These are phyloP conservation scores for Amylocystis lapponica DNA, from an alignment of 768 basidiomycete species.

Conservation along the genomic window DNA sequence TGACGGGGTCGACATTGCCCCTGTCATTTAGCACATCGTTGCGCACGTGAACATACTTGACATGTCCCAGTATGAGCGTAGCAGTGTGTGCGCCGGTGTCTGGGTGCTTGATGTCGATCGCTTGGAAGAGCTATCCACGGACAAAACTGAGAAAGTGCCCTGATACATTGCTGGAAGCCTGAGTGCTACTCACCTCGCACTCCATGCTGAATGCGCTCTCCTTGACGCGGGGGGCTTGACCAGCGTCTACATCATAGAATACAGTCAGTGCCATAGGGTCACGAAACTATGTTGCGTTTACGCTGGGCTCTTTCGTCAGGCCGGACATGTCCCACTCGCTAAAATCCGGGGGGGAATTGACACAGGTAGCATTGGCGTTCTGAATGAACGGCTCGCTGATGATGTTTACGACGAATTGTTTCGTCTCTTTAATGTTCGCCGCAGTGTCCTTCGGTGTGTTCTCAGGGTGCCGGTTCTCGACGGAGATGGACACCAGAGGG, in stretches of 20 bases:
- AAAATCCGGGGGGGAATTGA: constrained; percentile 32
- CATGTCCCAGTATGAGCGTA: constrained; percentile 31
- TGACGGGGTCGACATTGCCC: constrained; percentile 30
- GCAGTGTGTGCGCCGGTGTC: constrained; percentile 18
- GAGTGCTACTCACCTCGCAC: constrained; percentile 27
- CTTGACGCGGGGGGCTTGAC: constrained; percentile 35
- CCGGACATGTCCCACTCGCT: constrained; percentile 37
- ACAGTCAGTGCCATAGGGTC: background rate
- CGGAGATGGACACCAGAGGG: constrained; percentile 38
- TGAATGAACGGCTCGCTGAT: constrained; percentile 47
- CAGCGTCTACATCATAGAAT: constrained; percentile 21
- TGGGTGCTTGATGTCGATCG: constrained; percentile 28
- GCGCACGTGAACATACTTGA: constrained; percentile 37
- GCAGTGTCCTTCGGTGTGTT: constrained; percentile 37
- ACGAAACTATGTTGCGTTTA: no score
- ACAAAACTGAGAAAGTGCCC: no score
- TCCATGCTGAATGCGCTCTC: constrained; percentile 46
- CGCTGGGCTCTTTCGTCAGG: constrained; percentile 34
- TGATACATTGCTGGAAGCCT: background rate
- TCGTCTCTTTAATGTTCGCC: constrained; percentile 39
- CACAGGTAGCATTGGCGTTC: constrained; percentile 31
- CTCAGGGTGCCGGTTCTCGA: constrained; percentile 10
- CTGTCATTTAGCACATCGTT: constrained; percentile 31
- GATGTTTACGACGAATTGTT: constrained; percentile 49
- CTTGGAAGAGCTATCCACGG: constrained; percentile 35